A percentile compares a stretch with the other conserved stretches of the same genome.
These are phyloP conservation scores for Talaromyces adpressus DNA, from an alignment of 495 filamentous ascomycete species.

Conservation along the genomic window DNA sequence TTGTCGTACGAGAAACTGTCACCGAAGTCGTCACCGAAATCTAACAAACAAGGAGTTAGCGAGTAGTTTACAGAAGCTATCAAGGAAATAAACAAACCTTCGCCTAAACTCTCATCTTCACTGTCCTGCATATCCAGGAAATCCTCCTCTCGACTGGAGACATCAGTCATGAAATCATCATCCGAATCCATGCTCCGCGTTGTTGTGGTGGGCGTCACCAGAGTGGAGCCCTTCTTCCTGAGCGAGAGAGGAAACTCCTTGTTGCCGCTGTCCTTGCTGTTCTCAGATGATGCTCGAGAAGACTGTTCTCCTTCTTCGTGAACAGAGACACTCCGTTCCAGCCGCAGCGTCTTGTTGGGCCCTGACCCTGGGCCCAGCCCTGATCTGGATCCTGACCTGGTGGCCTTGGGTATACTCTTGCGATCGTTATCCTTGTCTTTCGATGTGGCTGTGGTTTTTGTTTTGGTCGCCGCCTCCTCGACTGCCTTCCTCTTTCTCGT, in stretches of 20 bases:
- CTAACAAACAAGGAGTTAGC: slow-evolving; percentile 30
- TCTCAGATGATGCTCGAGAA: neutral
- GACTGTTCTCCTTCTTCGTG: slow-evolving; percentile 13
- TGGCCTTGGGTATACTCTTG: neutral
- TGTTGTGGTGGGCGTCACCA: slow-evolving; percentile 42
- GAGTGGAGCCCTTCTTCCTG: slow-evolving; percentile 15
- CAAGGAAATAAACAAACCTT: slow-evolving; percentile 46
- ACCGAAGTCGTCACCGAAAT: slow-evolving; percentile 72
- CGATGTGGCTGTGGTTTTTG: slow-evolving; percentile 13
- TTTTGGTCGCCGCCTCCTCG: slow-evolving; percentile 53
- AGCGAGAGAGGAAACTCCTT: slow-evolving; percentile 10
- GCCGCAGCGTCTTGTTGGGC: slow-evolving; percentile 1
- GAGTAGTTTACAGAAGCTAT: neutral
- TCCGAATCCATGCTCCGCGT: slow-evolving; percentile 79
- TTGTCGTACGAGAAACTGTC: slow-evolving; percentile 71
- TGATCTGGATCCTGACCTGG: neutral
- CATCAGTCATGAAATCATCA: slow-evolving; percentile 86
- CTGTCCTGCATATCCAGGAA: slow-evolving; percentile 61
- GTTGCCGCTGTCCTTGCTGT: neutral
- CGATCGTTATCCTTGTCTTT: neutral
- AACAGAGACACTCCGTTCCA: slow-evolving; percentile 6
- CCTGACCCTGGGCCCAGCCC: slow-evolving; percentile 4
- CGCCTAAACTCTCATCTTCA: slow-evolving; percentile 72
- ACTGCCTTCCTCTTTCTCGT: slow-evolving; percentile 90
- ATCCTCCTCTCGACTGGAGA: slow-evolving; percentile 70